These are phyloP conservation scores for Mycena polygramma DNA, from an alignment of 768 basidiomycete genomes.

Conservation along the genomic window DNA sequence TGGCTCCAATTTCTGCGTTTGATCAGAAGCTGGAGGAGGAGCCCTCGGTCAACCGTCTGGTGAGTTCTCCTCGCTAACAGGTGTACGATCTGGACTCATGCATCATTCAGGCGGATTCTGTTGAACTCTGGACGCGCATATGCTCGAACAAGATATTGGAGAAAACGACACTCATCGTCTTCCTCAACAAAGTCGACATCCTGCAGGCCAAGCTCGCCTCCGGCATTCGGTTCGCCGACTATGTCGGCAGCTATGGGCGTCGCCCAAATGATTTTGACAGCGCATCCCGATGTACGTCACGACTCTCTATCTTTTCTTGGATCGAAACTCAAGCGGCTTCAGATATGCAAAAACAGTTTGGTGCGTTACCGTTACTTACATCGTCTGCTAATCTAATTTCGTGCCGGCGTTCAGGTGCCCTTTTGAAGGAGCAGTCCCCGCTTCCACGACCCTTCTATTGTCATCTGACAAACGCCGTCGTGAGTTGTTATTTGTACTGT, in stretches of 20 bases:
- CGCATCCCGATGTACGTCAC: conserved; percentile 69
- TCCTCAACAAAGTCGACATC: conserved; percentile 83
- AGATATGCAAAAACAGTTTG: conserved; percentile 83
- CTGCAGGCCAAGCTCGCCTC: conserved; percentile 70
- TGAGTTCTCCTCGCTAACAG: conserved; percentile 43
- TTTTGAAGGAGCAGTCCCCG: conserved; percentile 72
- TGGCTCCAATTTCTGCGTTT: conserved; percentile 81
- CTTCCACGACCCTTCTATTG: conserved; percentile 71
- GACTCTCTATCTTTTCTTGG: conserved; percentile 24
- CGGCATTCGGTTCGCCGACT: conserved; percentile 71
- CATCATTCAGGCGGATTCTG: conserved; percentile 66
- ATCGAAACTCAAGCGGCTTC: background rate
- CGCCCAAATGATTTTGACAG: conserved; percentile 75
- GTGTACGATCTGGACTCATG: background rate
- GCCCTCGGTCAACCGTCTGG: conserved; percentile 71
- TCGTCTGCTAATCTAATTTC: conserved; percentile 63
- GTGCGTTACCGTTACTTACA: conserved; percentile 40
- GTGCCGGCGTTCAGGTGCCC: conserved; percentile 53
- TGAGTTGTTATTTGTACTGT: no score
- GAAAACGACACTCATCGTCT: conserved; percentile 74
- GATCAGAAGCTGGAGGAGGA: conserved; percentile 79
- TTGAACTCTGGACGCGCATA: conserved; percentile 78
- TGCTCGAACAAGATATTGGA: conserved; percentile 74
- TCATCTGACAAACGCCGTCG: conserved; percentile 78
- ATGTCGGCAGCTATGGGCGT: conserved; percentile 73